A percentile compares a stretch with the other conserved stretches of the same genome.
These are phyloP conservation scores for Arthrobotrys musiformis DNA, from an alignment of 2,329 filamentous ascomycete genomes.

Conservation along the genomic window DNA sequence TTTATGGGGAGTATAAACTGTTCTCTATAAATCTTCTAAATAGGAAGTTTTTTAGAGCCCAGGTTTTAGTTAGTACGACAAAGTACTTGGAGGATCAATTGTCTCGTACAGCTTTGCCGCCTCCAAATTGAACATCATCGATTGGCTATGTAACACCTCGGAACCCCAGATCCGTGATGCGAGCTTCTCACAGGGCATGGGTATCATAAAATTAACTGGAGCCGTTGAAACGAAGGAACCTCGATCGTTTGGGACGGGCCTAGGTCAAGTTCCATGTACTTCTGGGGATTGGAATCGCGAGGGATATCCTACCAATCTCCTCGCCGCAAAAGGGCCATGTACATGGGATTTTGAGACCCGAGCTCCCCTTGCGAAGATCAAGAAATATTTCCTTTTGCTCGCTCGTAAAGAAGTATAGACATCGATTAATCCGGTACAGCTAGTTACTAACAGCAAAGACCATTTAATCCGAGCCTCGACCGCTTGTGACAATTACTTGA, in stretches of 20 bases:
- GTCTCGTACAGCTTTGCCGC: not conserved
- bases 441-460: not conserved
- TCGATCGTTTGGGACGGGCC: conserved; percentile 6
- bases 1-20: not conserved
- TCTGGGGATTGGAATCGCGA: not conserved
- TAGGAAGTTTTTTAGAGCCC: not conserved
- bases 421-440: not conserved
- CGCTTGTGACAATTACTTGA: conserved; percentile 3
- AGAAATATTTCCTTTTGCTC: conserved; percentile 3
- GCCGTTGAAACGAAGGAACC: conserved; percentile 10
- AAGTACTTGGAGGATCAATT: no score
- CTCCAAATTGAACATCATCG: not conserved
- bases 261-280: not conserved
- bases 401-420: not conserved
- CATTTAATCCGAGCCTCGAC: not conserved
- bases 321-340: not conserved
- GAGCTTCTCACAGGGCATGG: not conserved
- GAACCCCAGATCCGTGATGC: conserved; percentile 1
- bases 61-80: no score
- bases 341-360: not conserved
- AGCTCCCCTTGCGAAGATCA: not conserved
- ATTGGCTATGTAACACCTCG: not conserved
- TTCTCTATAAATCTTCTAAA: not conserved
- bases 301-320: not conserved
- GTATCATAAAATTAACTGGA: conserved; percentile 8